Conservation (phyloP, 495 filamentous ascomycete genomes). For the Trichoderma virens region DNA sequence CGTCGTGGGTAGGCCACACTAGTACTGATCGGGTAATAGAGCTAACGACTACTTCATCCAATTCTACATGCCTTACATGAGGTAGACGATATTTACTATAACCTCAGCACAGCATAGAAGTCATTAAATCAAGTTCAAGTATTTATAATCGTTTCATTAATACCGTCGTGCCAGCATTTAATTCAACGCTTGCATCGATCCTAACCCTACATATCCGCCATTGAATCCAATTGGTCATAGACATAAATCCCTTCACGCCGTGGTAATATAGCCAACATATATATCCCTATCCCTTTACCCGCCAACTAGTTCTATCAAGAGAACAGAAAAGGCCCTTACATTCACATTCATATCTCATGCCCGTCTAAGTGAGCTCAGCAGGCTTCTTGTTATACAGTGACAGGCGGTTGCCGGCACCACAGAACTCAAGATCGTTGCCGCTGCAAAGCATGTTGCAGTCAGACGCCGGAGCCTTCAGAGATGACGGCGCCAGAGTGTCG, state of each 20-base stretch:
- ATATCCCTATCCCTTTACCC: not conserved
- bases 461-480: constrained; percentile 10
- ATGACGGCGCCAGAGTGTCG: constrained; percentile 22
- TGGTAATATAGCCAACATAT: not conserved
- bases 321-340: not conserved
- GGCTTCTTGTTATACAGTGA: constrained; percentile 19
- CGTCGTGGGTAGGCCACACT: too few relatives aligned
- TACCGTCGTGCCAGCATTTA: not conserved
- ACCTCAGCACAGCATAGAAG: too few relatives aligned
- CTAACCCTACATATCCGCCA: not conserved
- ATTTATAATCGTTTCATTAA: not conserved
- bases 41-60: too few relatives aligned
- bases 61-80: too few relatives aligned
- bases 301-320: not conserved
- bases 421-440: constrained; percentile 25
- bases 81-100: too few relatives aligned
- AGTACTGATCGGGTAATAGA: too few relatives aligned
- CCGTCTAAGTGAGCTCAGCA: not conserved
- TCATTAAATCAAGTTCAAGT: not conserved
- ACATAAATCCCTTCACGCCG: not conserved
- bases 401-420: constrained; percentile 25
- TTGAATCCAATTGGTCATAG: not conserved
- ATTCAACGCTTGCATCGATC: too few relatives aligned
- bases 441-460: constrained; percentile 27
- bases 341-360: not conserved